Evolutionary conservation across 768 basidiomycete species (phyloP).

Genomic region (Mycena amicta): DNA sequence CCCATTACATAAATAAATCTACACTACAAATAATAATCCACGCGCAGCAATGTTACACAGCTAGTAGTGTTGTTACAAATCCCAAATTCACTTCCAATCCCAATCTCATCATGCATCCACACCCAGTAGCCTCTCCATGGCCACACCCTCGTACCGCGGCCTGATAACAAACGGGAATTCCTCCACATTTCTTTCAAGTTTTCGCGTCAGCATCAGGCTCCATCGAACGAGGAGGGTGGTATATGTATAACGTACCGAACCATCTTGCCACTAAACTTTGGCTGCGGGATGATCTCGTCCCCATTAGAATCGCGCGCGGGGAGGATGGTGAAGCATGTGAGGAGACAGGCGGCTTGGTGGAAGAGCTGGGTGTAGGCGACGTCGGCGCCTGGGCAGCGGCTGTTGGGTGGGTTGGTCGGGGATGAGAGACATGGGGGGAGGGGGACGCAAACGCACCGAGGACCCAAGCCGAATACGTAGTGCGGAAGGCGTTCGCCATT

Average conservation of each 20-base stretch:
- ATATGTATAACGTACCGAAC: neutral
- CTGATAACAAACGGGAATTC: neutral
- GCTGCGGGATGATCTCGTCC: neutral
- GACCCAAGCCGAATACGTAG: neutral
- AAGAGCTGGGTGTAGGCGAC: neutral
- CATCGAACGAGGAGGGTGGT: neutral
- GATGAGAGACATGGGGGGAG: too few species aligned
- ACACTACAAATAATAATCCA: too few species aligned
- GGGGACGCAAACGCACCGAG: too few species aligned
- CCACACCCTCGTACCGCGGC: neutral
- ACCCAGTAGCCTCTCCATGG: neutral
- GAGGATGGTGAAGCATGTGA: neutral
- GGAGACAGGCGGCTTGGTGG: neutral
- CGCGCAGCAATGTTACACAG: too few species aligned
- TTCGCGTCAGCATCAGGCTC: neutral
- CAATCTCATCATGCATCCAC: too few species aligned
- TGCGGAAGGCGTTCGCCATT: neutral
- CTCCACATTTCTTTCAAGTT: neutral
- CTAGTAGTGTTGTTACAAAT: too few species aligned
- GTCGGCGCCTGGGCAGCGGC: conserved; percentile 1
- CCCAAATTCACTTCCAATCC: too few species aligned
- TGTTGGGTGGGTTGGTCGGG: too few species aligned
- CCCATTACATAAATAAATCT: too few species aligned
- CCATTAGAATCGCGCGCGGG: neutral
- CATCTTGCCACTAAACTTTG: neutral